phyloP scores from a whole-genome alignment of 306 rosid genomes.

The Vicia faba region DNA sequence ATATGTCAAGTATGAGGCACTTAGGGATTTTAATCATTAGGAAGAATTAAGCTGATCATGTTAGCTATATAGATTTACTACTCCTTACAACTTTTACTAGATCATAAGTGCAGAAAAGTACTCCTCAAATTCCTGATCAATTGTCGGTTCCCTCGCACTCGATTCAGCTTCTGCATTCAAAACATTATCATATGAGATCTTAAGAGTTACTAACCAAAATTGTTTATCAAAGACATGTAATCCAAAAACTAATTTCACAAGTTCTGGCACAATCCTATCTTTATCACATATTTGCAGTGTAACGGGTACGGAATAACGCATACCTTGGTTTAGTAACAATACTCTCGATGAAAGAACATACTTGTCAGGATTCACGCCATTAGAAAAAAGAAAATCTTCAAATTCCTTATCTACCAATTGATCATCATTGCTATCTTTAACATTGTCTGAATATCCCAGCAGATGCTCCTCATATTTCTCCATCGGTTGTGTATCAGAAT shows the following conservation, averaged over 20 bases:
- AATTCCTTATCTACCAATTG: constrained; percentile 52
- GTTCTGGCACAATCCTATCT: background rate
- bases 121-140: constrained; percentile 92
- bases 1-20: too few species aligned
- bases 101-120: constrained; percentile 85
- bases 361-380: constrained; percentile 47
- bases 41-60: too few species aligned
- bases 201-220: background rate
- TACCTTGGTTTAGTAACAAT: constrained; percentile 69
- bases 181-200: constrained; percentile 20
- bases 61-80: background rate
- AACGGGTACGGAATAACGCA: background rate
- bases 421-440: constrained; percentile 46
- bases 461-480: constrained; percentile 51
- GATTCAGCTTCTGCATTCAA: constrained; percentile 71
- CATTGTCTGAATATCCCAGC: constrained; percentile 42
- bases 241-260: constrained; percentile 2
- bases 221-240: background rate
- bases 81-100: constrained; percentile 44
- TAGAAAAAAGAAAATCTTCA: constrained; percentile 52
- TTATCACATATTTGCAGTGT: background rate
- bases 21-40: too few species aligned
- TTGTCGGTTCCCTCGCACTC: constrained; percentile 65
- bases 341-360: constrained; percentile 70
- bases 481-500: constrained; percentile 35